phyloP scores from a whole-genome alignment of 2,329 filamentous ascomycete species.

The Nigrograna mackinnonii region DNA sequence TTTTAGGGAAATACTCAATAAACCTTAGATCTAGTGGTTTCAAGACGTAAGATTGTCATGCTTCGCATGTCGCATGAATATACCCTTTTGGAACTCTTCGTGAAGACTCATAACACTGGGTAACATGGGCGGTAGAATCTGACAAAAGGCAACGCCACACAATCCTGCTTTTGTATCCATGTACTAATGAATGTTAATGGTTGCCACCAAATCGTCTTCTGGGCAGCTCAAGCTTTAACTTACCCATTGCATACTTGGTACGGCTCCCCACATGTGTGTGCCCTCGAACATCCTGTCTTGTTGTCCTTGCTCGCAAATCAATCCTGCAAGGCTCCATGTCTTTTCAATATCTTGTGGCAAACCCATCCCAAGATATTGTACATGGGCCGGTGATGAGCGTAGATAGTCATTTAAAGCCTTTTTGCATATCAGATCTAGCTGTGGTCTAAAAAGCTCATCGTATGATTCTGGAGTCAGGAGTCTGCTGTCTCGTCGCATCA shows the following conservation, averaged over 20 bases:
- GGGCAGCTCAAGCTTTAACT: constrained; percentile 1
- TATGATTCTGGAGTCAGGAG: constrained; percentile 5
- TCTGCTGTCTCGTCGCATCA: constrained; percentile 6
- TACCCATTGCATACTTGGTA: constrained; percentile 12
- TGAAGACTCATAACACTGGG: constrained; percentile 8
- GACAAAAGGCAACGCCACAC: constrained; percentile 14
- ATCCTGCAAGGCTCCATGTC: constrained; percentile 10
- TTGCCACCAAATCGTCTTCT: constrained; percentile 1
- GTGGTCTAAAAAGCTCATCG: constrained; percentile 10
- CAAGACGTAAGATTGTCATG: too few relatives aligned
- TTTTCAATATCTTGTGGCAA: constrained; percentile 7
- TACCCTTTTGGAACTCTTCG: constrained; percentile 8
- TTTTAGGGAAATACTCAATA: too few relatives aligned
- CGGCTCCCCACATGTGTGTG: constrained; percentile 10
- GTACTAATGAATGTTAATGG: constrained; percentile 6
- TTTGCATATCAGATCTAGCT: constrained; percentile 7
- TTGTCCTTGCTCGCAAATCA: constrained; percentile 7
- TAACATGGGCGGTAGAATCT: constrained; percentile 15
- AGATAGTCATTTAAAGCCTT: constrained; percentile 12
- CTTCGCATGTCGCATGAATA: constrained; percentile 5
- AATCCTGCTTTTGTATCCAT: constrained; percentile 10
- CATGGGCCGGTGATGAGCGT: constrained; percentile 7
- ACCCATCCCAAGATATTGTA: constrained; percentile 12
- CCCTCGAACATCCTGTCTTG: constrained; percentile 11
- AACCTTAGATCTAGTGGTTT: too few relatives aligned